These are phyloP conservation scores for Penicillium oxalicum DNA, from an alignment of 2,329 filamentous ascomycete genomes.

Conservation along the genomic window DNA sequence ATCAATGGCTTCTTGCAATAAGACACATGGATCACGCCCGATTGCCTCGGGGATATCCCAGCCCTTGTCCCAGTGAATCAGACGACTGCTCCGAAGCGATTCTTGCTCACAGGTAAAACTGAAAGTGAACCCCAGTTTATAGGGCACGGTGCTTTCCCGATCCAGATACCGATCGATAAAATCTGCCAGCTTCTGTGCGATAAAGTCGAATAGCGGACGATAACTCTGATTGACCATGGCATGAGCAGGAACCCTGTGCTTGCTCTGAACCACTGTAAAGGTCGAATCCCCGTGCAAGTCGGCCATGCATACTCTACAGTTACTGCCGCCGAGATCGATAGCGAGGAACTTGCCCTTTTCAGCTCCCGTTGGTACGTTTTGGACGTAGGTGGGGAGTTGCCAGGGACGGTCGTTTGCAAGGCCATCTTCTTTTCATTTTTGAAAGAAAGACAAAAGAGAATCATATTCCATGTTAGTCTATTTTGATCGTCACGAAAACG, in stretches of 20 bases:
- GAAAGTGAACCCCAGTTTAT: conserved; percentile 18
- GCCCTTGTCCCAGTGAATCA: conserved; percentile 20
- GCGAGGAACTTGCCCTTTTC: conserved; percentile 17
- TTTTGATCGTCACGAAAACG: too few species aligned
- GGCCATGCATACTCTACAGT: conserved; percentile 18
- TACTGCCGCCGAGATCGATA: conserved; percentile 19
- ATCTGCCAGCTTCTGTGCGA: conserved; percentile 10
- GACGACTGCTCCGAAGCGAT: conserved; percentile 12
- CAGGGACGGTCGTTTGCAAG: conserved; percentile 12
- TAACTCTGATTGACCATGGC: conserved; percentile 16
- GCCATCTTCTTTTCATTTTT: conserved; percentile 9
- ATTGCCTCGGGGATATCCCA: conserved; percentile 20
- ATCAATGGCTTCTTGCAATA: conserved; percentile 20
- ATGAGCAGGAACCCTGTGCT: conserved; percentile 10
- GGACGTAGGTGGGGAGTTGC: conserved; percentile 16
- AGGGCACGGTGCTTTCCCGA: not conserved
- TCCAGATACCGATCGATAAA: conserved; percentile 8
- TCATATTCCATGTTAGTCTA: too few species aligned
- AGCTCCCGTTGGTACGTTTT: conserved; percentile 11
- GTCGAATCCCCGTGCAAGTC: conserved; percentile 16
- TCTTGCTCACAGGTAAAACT: conserved; percentile 19
- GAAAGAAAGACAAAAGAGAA: too few species aligned
- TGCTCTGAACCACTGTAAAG: conserved; percentile 13
- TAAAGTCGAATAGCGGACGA: conserved; percentile 16
- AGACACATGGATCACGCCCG: conserved; percentile 14